These are phyloP conservation scores for Pythium phragmiticola DNA, from an alignment of 352 stramenopile genomes.

Conservation along the genomic window DNA sequence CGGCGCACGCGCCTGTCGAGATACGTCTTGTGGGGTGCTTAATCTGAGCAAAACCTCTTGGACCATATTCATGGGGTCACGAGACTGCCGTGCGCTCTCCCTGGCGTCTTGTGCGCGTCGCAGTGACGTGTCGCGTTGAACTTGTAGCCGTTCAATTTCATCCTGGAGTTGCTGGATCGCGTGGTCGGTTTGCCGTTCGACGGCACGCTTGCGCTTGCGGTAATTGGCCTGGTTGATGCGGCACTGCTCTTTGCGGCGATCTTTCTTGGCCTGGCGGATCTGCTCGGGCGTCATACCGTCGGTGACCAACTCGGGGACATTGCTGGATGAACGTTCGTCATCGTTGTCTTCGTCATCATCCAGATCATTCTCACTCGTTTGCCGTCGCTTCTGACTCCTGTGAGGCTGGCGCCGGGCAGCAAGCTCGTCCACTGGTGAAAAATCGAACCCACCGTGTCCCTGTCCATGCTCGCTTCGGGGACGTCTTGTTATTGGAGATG, in stretches of 20 bases:
- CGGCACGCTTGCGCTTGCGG: slow-evolving; percentile 48
- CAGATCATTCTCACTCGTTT: not conserved
- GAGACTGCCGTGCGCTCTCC: not conserved
- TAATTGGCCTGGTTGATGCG: slow-evolving; percentile 67
- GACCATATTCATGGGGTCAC: slow-evolving; percentile 5
- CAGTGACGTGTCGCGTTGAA: not conserved
- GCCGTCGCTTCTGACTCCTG: not conserved
- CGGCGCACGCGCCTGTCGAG: not conserved
- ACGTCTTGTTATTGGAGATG: no score
- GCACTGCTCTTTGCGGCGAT: slow-evolving; percentile 52
- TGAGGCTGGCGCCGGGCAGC: not conserved
- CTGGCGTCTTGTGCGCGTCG: not conserved
- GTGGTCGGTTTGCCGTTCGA: slow-evolving; percentile 33
- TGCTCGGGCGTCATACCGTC: slow-evolving; percentile 7
- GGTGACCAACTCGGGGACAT: slow-evolving; percentile 1
- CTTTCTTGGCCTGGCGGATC: slow-evolving; percentile 31
- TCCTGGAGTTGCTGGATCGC: slow-evolving; percentile 38
- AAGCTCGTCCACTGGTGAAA: not conserved
- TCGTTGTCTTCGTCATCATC: not conserved
- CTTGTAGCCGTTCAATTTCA: slow-evolving; percentile 36
- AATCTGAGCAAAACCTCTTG: not conserved
- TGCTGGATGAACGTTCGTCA: not conserved
- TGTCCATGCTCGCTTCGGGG: not conserved
- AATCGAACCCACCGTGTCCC: not conserved
- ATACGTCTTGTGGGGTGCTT: not conserved